Conservation (phyloP, 768 basidiomycete species). For the Phaeotremella fagi region DNA sequence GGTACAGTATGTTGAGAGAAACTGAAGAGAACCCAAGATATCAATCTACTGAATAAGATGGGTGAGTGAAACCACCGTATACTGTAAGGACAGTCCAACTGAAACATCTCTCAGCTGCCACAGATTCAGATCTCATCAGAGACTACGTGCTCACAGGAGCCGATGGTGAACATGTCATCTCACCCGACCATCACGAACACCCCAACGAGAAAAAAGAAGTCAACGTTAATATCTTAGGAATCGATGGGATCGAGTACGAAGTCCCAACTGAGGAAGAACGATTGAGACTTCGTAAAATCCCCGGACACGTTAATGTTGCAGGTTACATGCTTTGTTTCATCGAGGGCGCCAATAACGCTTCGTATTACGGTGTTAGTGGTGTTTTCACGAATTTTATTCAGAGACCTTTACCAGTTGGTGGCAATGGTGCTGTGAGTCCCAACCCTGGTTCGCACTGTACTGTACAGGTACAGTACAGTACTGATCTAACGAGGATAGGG, state of each 20-base stretch:
- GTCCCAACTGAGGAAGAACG: conserved; percentile 12
- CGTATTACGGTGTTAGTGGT: conserved; percentile 23
- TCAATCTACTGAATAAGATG: no score
- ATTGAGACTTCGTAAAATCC: conserved; percentile 25
- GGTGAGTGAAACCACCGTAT: no score
- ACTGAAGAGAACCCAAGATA: no score
- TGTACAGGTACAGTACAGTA: no score
- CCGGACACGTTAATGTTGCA: conserved; percentile 24
- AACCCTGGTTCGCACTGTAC: no score
- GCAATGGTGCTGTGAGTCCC: conserved; percentile 24
- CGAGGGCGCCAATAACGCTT: conserved; percentile 35
- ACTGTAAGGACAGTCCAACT: no score
- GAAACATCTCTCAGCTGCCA: conserved; percentile 3
- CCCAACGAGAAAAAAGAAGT: neutral
- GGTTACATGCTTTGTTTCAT: conserved; percentile 38
- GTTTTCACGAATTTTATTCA: conserved; percentile 35
- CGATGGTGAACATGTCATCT: conserved; percentile 6
- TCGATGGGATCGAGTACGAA: neutral
- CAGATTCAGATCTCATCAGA: conserved; percentile 5
- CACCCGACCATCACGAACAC: neutral
- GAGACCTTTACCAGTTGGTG: conserved; percentile 25
- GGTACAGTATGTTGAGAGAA: no score
- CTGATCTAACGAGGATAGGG: no score
- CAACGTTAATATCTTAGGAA: neutral
- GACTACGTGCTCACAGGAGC: conserved; percentile 6